phyloP scores from a whole-genome alignment of 495 filamentous ascomycete genomes.

The Talaromyces ruber region DNA sequence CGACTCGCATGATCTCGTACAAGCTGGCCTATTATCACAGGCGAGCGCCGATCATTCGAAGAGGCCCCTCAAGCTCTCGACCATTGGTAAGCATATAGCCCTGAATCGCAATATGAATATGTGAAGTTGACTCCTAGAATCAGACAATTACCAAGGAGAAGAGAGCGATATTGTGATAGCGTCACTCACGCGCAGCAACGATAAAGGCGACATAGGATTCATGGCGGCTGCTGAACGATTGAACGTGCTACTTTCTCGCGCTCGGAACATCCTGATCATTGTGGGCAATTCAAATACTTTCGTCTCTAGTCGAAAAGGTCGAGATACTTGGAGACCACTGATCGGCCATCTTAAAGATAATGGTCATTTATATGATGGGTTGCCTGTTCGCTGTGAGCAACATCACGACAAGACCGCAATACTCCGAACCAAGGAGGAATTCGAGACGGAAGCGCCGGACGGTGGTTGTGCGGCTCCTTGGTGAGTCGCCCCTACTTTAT shows the following conservation, averaged over 20 bases:
- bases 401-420: slow-evolving; percentile 47
- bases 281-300: slow-evolving; percentile 68
- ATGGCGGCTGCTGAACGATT: slow-evolving; percentile 60
- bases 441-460: slow-evolving; percentile 56
- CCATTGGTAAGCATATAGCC: slow-evolving; percentile 51
- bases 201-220: slow-evolving; percentile 59
- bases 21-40: slow-evolving; percentile 51
- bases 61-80: slow-evolving; percentile 49
- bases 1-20: slow-evolving; percentile 58
- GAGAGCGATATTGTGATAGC: slow-evolving; percentile 69
- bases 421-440: slow-evolving; percentile 41
- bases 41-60: slow-evolving; percentile 44
- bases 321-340: slow-evolving; percentile 47
- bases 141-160: slow-evolving; percentile 77
- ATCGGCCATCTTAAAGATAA: slow-evolving; percentile 46
- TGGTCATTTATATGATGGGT: slow-evolving; percentile 56
- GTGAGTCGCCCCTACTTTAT: slow-evolving; percentile 28
- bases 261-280: slow-evolving; percentile 58
- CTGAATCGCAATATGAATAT: no score
- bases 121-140: not conserved
- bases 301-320: slow-evolving; percentile 51
- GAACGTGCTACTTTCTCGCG: slow-evolving; percentile 66
- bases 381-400: slow-evolving; percentile 60
- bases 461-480: slow-evolving; percentile 64
- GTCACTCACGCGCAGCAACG: slow-evolving; percentile 60